phyloP scores from a whole-genome alignment of 1,139 yeast genomes.

The Protomyces arabidopsidicola region DNA sequence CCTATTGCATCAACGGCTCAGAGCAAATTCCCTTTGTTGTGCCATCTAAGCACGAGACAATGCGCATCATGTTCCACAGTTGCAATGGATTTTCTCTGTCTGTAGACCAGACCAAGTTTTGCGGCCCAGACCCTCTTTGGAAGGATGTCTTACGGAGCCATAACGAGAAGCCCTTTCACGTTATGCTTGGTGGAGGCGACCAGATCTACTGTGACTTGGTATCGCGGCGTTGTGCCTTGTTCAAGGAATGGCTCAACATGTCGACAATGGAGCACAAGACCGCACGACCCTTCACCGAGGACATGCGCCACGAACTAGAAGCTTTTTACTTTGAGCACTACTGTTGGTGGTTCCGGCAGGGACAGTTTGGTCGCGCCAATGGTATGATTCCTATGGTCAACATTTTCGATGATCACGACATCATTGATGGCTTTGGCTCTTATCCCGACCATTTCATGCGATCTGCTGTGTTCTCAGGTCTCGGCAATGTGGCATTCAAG shows the following conservation, averaged over 20 bases:
- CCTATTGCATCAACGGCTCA: slow-evolving; percentile 16
- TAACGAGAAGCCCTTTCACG: slow-evolving; percentile 63
- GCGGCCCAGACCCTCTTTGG: slow-evolving; percentile 65
- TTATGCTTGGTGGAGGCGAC: slow-evolving; percentile 96
- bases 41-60: slow-evolving; percentile 13
- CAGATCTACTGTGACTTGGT: slow-evolving; percentile 87
- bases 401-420: slow-evolving; percentile 63
- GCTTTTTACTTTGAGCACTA: slow-evolving; percentile 68
- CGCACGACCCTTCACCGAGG: slow-evolving; percentile 40
- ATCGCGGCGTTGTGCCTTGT: slow-evolving; percentile 45
- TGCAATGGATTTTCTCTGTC: slow-evolving; percentile 89
- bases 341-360: slow-evolving; percentile 82
- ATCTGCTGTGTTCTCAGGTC: slow-evolving; percentile 58
- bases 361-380: slow-evolving; percentile 66
- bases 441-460: slow-evolving; percentile 71
- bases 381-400: slow-evolving; percentile 80
- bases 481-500: slow-evolving; percentile 76
- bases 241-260: slow-evolving; percentile 60
- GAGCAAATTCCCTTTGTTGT: slow-evolving; percentile 15
- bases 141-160: slow-evolving; percentile 72
- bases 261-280: slow-evolving; percentile 14
- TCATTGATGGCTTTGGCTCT: slow-evolving; percentile 89
- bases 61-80: slow-evolving; percentile 42
- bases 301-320: slow-evolving; percentile 53
- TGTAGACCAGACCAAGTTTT: slow-evolving; percentile 55